These are phyloP conservation scores for Pseudocercospora eumusae DNA, from an alignment of 2,329 filamentous ascomycete genomes.

Conservation along the genomic window DNA sequence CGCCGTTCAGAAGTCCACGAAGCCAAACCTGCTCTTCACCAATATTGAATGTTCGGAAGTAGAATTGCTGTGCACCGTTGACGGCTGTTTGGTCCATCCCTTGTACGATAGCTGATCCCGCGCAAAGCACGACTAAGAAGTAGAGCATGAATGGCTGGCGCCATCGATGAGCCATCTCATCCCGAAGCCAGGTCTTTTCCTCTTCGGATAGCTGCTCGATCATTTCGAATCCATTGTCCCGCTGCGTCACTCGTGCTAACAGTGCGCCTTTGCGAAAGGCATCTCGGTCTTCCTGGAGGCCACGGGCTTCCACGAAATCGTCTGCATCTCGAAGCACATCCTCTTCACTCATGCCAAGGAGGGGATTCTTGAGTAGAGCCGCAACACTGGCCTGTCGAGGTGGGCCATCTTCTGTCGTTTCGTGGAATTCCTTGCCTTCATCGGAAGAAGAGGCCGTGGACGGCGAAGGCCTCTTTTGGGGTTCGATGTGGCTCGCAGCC, in stretches of 20 bases:
- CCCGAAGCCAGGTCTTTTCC: constrained; percentile 60
- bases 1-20: constrained; percentile 59
- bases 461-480: constrained; percentile 22
- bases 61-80: constrained; percentile 43
- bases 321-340: constrained; percentile 34
- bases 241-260: constrained; percentile 33
- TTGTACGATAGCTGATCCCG: constrained; percentile 58
- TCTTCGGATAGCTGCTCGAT: constrained; percentile 54
- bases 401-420: constrained; percentile 18
- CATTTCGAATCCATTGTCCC: constrained; percentile 29
- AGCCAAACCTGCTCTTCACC: constrained; percentile 37
- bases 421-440: constrained; percentile 17
- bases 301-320: constrained; percentile 28
- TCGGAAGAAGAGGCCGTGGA: constrained; percentile 23
- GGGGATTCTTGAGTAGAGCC: constrained; percentile 34
- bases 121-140: constrained; percentile 51
- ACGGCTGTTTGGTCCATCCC: constrained; percentile 56
- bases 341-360: constrained; percentile 35
- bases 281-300: constrained; percentile 29
- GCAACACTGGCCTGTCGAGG: constrained; percentile 27
- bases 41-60: constrained; percentile 35
- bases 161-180: constrained; percentile 68
- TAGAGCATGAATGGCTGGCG: constrained; percentile 70
- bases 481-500: constrained; percentile 18
- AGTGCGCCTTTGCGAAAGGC: constrained; percentile 33